A percentile compares a stretch with the other conserved stretches of the same genome.
phyloP scores from a whole-genome alignment of 257 asterid genomes.

The Solanum medicagineum region DNA sequence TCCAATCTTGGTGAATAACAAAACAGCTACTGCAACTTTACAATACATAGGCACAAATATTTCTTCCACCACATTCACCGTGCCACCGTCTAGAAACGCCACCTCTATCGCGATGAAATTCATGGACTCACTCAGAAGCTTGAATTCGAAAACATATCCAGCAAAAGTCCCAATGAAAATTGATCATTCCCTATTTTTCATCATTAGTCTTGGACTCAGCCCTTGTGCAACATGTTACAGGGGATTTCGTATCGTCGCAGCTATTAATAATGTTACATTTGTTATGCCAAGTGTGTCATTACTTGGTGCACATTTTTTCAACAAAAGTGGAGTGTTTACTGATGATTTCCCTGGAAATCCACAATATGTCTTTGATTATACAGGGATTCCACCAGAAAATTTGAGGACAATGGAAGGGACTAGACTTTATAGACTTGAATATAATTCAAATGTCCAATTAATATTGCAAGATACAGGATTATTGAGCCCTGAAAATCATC shows the following conservation, averaged over 20 bases:
- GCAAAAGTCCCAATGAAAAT: conserved; percentile 23
- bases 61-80: conserved; percentile 16
- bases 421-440: conserved; percentile 31
- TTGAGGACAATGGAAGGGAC: conserved; percentile 38
- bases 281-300: conserved; percentile 36
- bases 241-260: conserved; percentile 27
- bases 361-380: conserved; percentile 20
- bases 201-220: conserved; percentile 38
- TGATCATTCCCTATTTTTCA: conserved; percentile 42
- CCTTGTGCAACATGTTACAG: conserved; percentile 23
- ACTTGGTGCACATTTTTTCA: conserved; percentile 41
- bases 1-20: conserved; percentile 26
- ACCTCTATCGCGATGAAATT: conserved; percentile 26
- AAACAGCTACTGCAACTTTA: conserved; percentile 37
- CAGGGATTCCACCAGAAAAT: conserved; percentile 33
- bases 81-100: conserved; percentile 31
- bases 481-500: conserved; percentile 43
- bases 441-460: conserved; percentile 36
- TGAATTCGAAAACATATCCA: conserved; percentile 30
- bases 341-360: conserved; percentile 55
- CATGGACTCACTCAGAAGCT: conserved; percentile 26
- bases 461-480: conserved; percentile 48
- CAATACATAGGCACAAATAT: conserved; percentile 25
- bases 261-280: conserved; percentile 44
- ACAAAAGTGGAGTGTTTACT: conserved; percentile 33